phyloP scores from a whole-genome alignment of 148 eudicot genomes.

The Chenopodium formosanum region DNA sequence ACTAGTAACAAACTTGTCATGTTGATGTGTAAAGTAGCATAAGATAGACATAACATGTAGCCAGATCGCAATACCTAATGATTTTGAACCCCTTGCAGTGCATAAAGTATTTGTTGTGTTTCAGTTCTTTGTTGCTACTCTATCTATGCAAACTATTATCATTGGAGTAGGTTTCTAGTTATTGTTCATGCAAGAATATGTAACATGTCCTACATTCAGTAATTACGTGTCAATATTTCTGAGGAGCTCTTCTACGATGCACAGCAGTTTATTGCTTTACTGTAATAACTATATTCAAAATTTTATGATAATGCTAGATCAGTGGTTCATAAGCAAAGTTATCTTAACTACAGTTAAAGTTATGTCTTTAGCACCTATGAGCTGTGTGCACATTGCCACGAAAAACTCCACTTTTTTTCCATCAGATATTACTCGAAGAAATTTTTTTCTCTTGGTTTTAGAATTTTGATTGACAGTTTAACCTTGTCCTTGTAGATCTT shows the following conservation, averaged over 20 bases:
- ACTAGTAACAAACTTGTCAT: neutral
- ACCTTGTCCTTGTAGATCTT: constrained; percentile 48
- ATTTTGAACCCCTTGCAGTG: neutral
- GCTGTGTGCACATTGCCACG: neutral
- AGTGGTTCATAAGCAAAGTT: neutral
- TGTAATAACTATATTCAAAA: neutral
- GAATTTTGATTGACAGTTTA: neutral
- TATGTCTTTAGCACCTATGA: neutral
- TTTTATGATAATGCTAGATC: neutral
- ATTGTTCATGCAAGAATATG: neutral
- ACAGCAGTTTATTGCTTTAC: neutral
- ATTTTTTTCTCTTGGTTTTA: neutral
- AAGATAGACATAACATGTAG: neutral
- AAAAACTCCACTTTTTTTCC: neutral
- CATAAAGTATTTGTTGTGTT: neutral
- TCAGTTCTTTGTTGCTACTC: neutral
- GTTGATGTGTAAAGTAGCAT: neutral
- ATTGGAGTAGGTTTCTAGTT: neutral
- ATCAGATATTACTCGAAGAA: neutral
- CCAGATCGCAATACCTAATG: neutral
- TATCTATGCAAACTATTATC: neutral
- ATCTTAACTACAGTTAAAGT: neutral
- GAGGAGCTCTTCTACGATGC: neutral
- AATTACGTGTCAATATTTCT: neutral
- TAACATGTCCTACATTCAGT: neutral